A percentile compares a stretch with the other conserved stretches of the same genome.
phyloP scores from a whole-genome alignment of 2,329 filamentous ascomycete genomes.

The Rutstroemia sp. region DNA sequence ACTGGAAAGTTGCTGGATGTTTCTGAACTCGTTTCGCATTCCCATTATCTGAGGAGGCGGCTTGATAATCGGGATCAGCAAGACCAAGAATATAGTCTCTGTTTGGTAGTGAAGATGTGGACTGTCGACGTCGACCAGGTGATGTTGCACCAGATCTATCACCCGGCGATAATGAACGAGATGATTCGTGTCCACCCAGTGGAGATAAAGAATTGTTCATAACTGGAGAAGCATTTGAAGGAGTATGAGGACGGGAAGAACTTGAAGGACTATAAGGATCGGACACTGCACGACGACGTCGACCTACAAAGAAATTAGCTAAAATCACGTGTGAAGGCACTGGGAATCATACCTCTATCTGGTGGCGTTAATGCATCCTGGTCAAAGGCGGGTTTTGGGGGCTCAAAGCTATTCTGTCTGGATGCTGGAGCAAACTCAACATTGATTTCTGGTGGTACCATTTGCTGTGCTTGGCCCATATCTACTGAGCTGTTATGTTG shows the following conservation, averaged over 20 bases:
- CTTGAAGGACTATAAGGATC: conserved; percentile 26
- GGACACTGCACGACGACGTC: conserved; percentile 30
- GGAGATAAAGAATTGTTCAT: conserved; percentile 42
- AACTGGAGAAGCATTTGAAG: conserved; percentile 46
- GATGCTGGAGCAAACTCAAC: conserved; percentile 83
- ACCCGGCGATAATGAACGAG: conserved; percentile 52
- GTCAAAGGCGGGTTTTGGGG: conserved; percentile 54
- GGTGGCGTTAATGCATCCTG: conserved; percentile 80
- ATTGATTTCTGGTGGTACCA: conserved; percentile 91
- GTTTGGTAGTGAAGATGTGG: conserved; percentile 49
- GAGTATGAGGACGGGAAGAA: conserved; percentile 42
- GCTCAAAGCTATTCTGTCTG: conserved; percentile 57
- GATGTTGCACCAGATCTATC: conserved; percentile 44
- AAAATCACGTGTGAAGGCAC: background rate
- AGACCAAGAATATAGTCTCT: conserved; percentile 82
- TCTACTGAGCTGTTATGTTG: conserved; percentile 46
- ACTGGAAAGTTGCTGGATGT: conserved; percentile 95
- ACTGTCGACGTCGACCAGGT: conserved; percentile 46
- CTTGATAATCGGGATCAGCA: conserved; percentile 79
- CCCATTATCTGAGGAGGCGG: conserved; percentile 48
- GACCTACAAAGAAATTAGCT: conserved; percentile 23
- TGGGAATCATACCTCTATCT: conserved; percentile 48
- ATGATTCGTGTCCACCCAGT: conserved; percentile 34
- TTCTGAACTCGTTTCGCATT: conserved; percentile 83
- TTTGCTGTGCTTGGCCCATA: conserved; percentile 61